A percentile compares a stretch with the other conserved stretches of the same genome.
Evolutionary conservation across 495 filamentous ascomycete genomes (phyloP).

Genomic region (Penicillium pancosmium): DNA sequence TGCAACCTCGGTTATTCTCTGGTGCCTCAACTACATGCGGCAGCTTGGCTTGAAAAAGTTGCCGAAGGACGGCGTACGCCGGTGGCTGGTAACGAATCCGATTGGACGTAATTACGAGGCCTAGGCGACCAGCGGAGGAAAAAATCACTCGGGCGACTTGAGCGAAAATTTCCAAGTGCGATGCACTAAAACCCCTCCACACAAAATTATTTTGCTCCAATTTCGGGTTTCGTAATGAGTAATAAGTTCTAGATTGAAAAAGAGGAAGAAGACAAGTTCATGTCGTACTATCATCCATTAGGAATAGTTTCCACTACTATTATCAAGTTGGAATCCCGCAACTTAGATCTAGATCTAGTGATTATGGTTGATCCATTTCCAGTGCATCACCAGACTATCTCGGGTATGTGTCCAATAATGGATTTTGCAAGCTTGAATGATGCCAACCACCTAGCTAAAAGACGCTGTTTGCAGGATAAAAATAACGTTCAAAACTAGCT

Average conservation of each 20-base stretch:
- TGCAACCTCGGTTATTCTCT: not conserved
- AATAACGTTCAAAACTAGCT: not conserved
- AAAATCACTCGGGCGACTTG: not conserved
- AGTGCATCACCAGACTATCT: not conserved
- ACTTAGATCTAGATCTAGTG: not conserved
- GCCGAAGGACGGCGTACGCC: not conserved
- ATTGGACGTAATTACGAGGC: constrained; percentile 1
- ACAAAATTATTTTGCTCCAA: not conserved
- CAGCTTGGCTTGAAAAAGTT: not conserved
- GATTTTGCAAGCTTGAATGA: not conserved
- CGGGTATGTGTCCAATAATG: not conserved
- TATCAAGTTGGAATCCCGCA: not conserved
- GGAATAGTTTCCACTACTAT: not conserved
- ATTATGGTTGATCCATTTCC: not conserved
- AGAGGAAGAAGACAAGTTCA: not conserved
- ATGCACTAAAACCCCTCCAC: not conserved
- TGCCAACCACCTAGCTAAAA: not conserved
- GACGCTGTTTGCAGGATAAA: not conserved
- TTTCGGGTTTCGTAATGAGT: not conserved
- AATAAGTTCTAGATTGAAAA: not conserved
- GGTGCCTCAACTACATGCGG: not conserved
- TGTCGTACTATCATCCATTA: not conserved
- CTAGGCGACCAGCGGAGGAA: not conserved
- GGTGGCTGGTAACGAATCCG: not conserved
- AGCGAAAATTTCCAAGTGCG: not conserved